Evolutionary conservation across 192 early-diverging fungal species (phyloP).

Genomic region (Thamnidium elegans): DNA sequence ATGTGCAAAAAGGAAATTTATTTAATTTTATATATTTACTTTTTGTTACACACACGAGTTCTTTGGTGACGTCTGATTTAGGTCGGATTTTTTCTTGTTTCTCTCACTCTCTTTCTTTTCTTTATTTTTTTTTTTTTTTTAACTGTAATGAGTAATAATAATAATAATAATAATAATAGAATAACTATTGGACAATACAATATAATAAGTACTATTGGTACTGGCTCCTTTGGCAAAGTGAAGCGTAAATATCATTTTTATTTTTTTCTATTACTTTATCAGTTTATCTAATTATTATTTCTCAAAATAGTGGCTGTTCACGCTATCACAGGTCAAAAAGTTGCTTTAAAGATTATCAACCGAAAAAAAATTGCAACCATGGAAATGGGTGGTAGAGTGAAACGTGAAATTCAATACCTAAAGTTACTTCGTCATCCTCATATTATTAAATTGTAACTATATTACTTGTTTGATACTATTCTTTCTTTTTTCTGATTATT

Average conservation of each 20-base stretch:
- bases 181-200: slow-evolving; percentile 86
- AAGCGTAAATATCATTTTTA: slow-evolving; percentile 69
- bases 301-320: slow-evolving; percentile 99
- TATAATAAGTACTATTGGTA: slow-evolving; percentile 91
- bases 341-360: slow-evolving; percentile 96
- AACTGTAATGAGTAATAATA: neutral
- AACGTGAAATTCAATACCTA: slow-evolving; percentile 96
- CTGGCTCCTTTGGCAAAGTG: slow-evolving; percentile 98
- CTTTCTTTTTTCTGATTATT: slow-evolving; percentile 1
- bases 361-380: slow-evolving; percentile 87
- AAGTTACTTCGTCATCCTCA: slow-evolving; percentile 94
- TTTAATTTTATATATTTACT: too few species aligned
- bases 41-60: too few species aligned
- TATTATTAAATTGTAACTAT: slow-evolving; percentile 91
- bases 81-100: neutral
- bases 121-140: neutral
- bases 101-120: neutral
- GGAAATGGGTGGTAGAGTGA: slow-evolving; percentile 94
- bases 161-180: slow-evolving; percentile 16
- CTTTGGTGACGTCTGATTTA: too few species aligned
- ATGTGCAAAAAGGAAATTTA: neutral
- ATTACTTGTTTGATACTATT: neutral
- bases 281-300: too few species aligned
- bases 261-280: neutral
- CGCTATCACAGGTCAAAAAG: slow-evolving; percentile 91